Base-by-base conservation (phyloP, 306 rosid genomes). In the Myrica gale region DNA sequence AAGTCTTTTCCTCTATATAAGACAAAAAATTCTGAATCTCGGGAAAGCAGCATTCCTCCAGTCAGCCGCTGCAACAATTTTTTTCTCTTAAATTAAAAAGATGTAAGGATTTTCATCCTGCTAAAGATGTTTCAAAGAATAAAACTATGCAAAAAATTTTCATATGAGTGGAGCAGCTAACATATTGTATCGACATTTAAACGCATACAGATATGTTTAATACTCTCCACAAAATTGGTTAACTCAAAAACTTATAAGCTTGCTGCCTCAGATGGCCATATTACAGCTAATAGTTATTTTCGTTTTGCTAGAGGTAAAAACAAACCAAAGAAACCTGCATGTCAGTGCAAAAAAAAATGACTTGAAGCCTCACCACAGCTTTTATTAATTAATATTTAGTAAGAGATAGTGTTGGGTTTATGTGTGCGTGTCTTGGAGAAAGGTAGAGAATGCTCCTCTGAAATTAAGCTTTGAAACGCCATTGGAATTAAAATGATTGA, bases 1-100 rank as follows among this genome's bases (percentile, higher is more conserved):
- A 89, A 94, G 78, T 92, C 98, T 71, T 94, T 94, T 84, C 97
- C 98, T 80, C 98, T 88, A 73, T 92, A 94, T 6, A 94, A 83
- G 81, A 80, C 86, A 68, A 94, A 84, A 82, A 92, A 87, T 72
- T 94, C 95, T 74, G 76, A 88, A 82, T 91, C 91, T 74, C 97
- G 94, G 74, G 97, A 81, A 84, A 94, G 88, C 72, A 94, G 89
- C 78, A 84, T 82, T 74, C 97, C 98, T 69, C 96, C 98, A 74
- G 98, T 94, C 82, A 94, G 85, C 73, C 81, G 47, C 98, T 94
- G 95, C 84, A 74, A 76, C 65, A 57, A 52, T 48, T 54, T 19
- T 56, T 48, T 41, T 7, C 11, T 41, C 46, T 15, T 21, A 63
- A 67, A 75, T 44, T 6, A 55, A 48, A 47, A 48, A 48, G 13